Conservation (phyloP, 108 stramenopile species). For the Conticribra weissflogii region DNA sequence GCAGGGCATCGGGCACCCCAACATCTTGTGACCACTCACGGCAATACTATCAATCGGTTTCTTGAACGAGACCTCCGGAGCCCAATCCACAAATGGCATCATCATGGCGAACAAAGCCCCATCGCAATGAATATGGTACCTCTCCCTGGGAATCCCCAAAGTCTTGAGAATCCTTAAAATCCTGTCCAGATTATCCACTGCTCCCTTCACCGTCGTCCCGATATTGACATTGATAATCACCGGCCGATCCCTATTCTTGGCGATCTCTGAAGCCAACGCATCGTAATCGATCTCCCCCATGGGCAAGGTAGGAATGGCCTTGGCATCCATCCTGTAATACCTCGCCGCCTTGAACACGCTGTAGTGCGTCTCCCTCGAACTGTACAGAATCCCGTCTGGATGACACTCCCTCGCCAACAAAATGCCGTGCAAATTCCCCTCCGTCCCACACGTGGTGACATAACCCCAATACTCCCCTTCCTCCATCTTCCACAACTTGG, state of each 20-base stretch:
- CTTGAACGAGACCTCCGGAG: conserved; percentile 76
- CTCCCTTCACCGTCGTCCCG: conserved; percentile 92
- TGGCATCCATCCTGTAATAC: conserved; percentile 88
- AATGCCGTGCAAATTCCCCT: conserved; percentile 89
- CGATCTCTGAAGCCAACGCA: conserved; percentile 62
- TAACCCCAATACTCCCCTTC: conserved; percentile 85
- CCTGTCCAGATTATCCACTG: conserved; percentile 89
- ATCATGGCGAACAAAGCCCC: conserved; percentile 91
- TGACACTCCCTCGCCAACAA: conserved; percentile 83
- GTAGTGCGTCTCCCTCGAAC: conserved; percentile 80
- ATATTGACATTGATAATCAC: conserved; percentile 92
- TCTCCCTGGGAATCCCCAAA: conserved; percentile 78
- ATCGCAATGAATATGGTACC: conserved; percentile 88
- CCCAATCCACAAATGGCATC: conserved; percentile 88
- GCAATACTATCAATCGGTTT: conserved; percentile 89
- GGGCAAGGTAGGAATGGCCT: conserved; percentile 83
- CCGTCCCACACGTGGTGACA: conserved; percentile 88
- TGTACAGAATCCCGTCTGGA: conserved; percentile 88
- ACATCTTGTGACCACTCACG: conserved; percentile 91
- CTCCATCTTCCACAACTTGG: conserved; percentile 81
- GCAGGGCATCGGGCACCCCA: conserved; percentile 92
- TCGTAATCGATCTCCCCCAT: conserved; percentile 92
- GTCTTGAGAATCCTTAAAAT: conserved; percentile 74
- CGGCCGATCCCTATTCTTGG: conserved; percentile 71
- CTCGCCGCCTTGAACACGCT: conserved; percentile 87